Evolutionary conservation across 2,329 filamentous ascomycete species (phyloP), one percentile per base, ranked within the genome.

Genomic region (Gnomoniopsis sp.): DNA sequence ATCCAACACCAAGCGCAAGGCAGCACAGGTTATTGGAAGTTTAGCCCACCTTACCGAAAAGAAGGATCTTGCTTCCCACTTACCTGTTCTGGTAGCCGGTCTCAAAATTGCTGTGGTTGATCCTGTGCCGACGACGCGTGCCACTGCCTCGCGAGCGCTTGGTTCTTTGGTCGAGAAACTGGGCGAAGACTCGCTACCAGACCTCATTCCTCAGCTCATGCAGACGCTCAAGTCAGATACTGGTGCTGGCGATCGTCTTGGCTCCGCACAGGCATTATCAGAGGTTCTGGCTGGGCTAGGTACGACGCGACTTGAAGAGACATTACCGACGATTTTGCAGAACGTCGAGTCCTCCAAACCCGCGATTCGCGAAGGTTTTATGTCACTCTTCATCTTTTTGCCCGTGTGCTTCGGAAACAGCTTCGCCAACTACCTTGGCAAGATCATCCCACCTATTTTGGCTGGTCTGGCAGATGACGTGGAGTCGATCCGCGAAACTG

Each of bases 321-420:
- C 93, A 6, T 79, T 99, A 49, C 96, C 95, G 43, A 97, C 93
- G 14, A 96, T 99, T 66, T 77, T 99, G 44, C 93, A 98, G 69
- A 99, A 99, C 69, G 93, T 96, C 65, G 88, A 91, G 66, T 98
- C 93, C 68, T 86, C 88, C 65, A 97, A 96, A 75, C 73, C 95
- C 19, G 87, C 92, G 56, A 91, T 99, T 64, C 88, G 95, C 67
- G 95, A 99, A 79, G 95, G 95, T 49, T 99, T 99, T 79, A 99
- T 99, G 95, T 97, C 95, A 8, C 83, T 99, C 44, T 99, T 99
- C 76, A 98, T 99, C 65, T 99, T 97, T 83, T 86, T 99, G 77
- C 95, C 95, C 14, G 95, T 96, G 55, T 99, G 95, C 77, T 99
- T 99, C 68, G 95, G 95, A 69, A 99, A 99, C 81, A 96, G 93